phyloP scores from a whole-genome alignment of 2,329 filamentous ascomycete species.

The Colletotrichum falcatum region DNA sequence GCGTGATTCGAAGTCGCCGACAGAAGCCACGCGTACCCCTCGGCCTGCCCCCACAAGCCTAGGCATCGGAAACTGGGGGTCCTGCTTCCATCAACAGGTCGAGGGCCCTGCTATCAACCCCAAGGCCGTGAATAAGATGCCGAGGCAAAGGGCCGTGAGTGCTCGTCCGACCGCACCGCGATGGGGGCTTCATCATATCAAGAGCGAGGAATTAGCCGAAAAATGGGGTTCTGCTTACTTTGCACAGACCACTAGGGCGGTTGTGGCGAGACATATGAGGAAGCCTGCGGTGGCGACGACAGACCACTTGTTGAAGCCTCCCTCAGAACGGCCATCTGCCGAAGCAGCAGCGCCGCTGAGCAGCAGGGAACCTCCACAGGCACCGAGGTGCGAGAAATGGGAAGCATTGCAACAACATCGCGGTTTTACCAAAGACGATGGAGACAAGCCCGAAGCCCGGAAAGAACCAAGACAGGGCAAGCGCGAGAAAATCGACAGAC shows the following conservation, averaged over 20 bases:
- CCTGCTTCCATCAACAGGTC: not conserved
- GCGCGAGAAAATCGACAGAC: not conserved
- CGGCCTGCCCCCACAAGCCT: not conserved
- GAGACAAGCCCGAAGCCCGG: not conserved
- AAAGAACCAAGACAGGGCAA: not conserved
- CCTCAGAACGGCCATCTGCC: not conserved
- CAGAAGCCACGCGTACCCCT: not conserved
- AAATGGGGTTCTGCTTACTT: not conserved
- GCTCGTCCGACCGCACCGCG: not conserved
- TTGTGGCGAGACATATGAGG: too few species aligned
- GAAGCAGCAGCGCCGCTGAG: not conserved
- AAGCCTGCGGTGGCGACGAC: not conserved
- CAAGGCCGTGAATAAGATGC: not conserved
- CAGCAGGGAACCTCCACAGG: not conserved
- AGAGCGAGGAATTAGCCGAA: too few species aligned
- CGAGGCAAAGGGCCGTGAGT: not conserved
- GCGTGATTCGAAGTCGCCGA: not conserved
- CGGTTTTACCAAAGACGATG: not conserved
- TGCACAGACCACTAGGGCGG: too few species aligned
- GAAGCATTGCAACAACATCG: not conserved
- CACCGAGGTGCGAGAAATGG: not conserved
- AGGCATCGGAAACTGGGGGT: not conserved
- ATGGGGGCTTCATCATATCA: not conserved
- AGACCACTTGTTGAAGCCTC: too few species aligned
- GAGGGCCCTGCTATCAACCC: not conserved